Evolutionary conservation across 2,329 filamentous ascomycete species (phyloP).

Genomic region (Colletotrichum limetticola): DNA sequence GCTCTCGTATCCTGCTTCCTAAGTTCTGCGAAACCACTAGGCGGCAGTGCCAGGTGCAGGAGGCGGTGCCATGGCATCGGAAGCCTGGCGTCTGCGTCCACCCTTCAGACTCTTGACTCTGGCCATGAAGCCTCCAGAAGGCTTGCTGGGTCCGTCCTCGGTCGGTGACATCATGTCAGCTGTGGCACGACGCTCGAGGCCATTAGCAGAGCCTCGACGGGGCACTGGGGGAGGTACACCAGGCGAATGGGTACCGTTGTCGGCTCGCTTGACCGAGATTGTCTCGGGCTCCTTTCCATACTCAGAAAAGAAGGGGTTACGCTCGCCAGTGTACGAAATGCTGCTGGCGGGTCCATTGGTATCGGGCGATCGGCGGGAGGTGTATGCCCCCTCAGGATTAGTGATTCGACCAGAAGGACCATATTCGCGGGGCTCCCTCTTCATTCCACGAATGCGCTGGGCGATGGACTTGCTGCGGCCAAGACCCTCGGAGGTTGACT

Average conservation of each 20-base stretch:
- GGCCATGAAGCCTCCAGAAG: conserved; percentile 72
- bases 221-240: conserved; percentile 67
- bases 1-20: conserved; percentile 11
- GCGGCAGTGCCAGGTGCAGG: conserved; percentile 51
- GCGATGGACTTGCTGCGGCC: conserved; percentile 95
- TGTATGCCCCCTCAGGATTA: conserved; percentile 63
- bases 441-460: conserved; percentile 89
- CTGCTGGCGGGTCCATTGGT: conserved; percentile 46
- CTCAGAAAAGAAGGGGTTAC: conserved; percentile 87
- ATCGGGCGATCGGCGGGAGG: conserved; percentile 53
- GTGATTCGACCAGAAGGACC: conserved; percentile 68
- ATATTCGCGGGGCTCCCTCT: conserved; percentile 72
- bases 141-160: conserved; percentile 56
- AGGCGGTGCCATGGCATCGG: conserved; percentile 34
- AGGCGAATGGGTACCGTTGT: conserved; percentile 54
- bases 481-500: conserved; percentile 66
- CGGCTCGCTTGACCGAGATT: conserved; percentile 56
- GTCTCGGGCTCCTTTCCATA: conserved; percentile 69
- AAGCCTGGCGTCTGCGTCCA: conserved; percentile 56
- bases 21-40: conserved; percentile 43
- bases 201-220: conserved; percentile 46
- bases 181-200: conserved; percentile 73
- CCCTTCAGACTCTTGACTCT: conserved; percentile 87
- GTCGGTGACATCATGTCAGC: conserved; percentile 59
- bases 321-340: conserved; percentile 54